These are phyloP conservation scores for Pythium brassicae DNA, from an alignment of 352 stramenopile genomes.

Conservation along the genomic window DNA sequence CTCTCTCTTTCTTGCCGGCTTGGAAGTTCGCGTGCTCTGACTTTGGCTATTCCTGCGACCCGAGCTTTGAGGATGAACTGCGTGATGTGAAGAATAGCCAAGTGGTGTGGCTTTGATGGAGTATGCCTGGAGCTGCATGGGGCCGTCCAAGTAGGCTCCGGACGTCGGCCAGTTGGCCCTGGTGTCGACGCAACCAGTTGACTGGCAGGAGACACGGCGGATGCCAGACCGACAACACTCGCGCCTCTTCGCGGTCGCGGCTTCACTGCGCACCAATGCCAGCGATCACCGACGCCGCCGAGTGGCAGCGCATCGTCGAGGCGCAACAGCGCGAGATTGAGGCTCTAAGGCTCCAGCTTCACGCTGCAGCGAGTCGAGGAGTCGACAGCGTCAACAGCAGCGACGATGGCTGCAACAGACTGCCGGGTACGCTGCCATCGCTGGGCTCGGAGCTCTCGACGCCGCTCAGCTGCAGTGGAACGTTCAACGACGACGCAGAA, in stretches of 20 bases:
- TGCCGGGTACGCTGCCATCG: constrained; percentile 14
- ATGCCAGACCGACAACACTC: neutral
- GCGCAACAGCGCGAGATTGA: constrained; percentile 47
- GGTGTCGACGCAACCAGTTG: too few species aligned
- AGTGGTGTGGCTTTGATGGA: neutral
- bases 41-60: too few species aligned
- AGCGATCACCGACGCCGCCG: constrained; percentile 1
- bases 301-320: constrained; percentile 43
- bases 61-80: neutral
- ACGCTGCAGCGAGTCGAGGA: neutral
- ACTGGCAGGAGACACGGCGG: too few species aligned
- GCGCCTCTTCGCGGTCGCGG: neutral
- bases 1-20: neutral
- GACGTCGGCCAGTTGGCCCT: too few species aligned
- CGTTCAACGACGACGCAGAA: neutral
- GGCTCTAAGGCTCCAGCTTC: constrained; percentile 20
- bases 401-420: constrained; percentile 1
- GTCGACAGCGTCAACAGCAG: neutral
- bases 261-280: constrained; percentile 2
- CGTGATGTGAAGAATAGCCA: neutral
- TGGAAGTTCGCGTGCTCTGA: neutral
- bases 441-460: constrained; percentile 23
- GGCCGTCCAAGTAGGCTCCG: too few species aligned
- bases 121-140: too few species aligned
- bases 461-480: neutral